Evolutionary conservation across 768 basidiomycete genomes (phyloP).

Genomic region (Plicaturopsis crispa): DNA sequence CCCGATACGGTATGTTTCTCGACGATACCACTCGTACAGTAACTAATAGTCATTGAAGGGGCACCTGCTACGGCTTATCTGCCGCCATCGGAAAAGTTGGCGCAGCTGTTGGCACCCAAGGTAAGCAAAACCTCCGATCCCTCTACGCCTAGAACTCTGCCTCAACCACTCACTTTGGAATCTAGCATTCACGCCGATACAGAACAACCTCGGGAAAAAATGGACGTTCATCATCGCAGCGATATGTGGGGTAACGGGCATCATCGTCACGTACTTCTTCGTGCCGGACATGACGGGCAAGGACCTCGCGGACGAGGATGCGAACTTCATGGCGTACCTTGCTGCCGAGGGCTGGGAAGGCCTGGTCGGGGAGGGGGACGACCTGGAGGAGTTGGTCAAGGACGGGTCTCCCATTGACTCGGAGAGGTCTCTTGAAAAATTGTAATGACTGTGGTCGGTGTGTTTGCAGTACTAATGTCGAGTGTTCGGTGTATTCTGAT

Average conservation of each 20-base stretch:
- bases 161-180: too few relatives aligned
- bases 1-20: constrained; percentile 38
- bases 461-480: too few relatives aligned
- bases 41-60: constrained; percentile 24
- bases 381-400: constrained; percentile 17
- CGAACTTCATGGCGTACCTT: constrained; percentile 52
- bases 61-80: constrained; percentile 63
- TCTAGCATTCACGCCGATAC: constrained; percentile 66
- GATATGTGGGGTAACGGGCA: constrained; percentile 57
- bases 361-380: constrained; percentile 49
- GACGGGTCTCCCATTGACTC: too few relatives aligned
- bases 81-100: constrained; percentile 67
- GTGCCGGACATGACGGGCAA: constrained; percentile 61
- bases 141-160: too few relatives aligned
- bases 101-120: constrained; percentile 65
- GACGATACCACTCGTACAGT: background rate
- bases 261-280: constrained; percentile 61
- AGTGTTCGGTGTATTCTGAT: too few relatives aligned
- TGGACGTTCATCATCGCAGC: constrained; percentile 67
- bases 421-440: too few relatives aligned
- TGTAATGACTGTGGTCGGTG: too few relatives aligned
- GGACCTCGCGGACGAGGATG: constrained; percentile 62
- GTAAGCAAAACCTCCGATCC: too few relatives aligned
- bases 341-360: constrained; percentile 61
- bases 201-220: constrained; percentile 59